phyloP scores from a whole-genome alignment of 1,284 basidiomycete species.

The Ganoderma meredithae region DNA sequence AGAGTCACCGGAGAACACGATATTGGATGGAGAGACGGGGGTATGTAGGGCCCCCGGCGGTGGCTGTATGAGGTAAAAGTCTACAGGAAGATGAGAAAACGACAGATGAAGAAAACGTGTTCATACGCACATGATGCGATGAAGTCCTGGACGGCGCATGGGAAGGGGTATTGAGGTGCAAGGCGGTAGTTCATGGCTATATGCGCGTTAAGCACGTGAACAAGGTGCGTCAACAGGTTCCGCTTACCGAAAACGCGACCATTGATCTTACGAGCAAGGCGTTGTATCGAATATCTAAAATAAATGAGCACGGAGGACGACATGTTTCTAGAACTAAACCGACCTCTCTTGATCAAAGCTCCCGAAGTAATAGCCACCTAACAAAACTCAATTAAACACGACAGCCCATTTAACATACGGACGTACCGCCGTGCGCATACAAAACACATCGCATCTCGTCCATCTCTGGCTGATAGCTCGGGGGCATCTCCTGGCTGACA shows the following conservation, averaged over 20 bases:
- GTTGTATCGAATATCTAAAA: slow-evolving; percentile 80
- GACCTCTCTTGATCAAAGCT: slow-evolving; percentile 82
- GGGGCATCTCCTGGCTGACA: slow-evolving; percentile 38
- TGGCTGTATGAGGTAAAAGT: slow-evolving; percentile 74
- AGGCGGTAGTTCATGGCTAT: slow-evolving; percentile 89
- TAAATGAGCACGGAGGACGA: slow-evolving; percentile 32
- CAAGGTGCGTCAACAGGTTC: not conserved
- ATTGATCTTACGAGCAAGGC: slow-evolving; percentile 89
- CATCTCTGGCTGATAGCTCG: slow-evolving; percentile 71
- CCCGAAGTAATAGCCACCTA: slow-evolving; percentile 85
- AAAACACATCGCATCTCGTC: slow-evolving; percentile 88
- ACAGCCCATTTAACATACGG: not conserved
- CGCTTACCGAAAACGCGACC: slow-evolving; percentile 82
- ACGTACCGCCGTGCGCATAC: slow-evolving; percentile 81
- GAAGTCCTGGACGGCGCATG: slow-evolving; percentile 91
- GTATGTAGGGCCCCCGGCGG: slow-evolving; percentile 73
- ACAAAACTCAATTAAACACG: not conserved
- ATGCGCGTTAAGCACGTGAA: slow-evolving; percentile 21
- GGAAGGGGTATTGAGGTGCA: slow-evolving; percentile 96
- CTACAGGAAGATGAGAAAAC: slow-evolving; percentile 45
- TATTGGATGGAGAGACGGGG: slow-evolving; percentile 83
- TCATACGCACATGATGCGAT: slow-evolving; percentile 76
- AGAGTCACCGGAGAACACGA: slow-evolving; percentile 91
- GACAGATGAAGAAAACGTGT: not conserved
- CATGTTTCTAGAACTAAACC: slow-evolving; percentile 13